A percentile compares a stretch with the other conserved stretches of the same genome.
Evolutionary conservation across 805 yeast species (phyloP).

Genomic region (Candida easanensis): DNA sequence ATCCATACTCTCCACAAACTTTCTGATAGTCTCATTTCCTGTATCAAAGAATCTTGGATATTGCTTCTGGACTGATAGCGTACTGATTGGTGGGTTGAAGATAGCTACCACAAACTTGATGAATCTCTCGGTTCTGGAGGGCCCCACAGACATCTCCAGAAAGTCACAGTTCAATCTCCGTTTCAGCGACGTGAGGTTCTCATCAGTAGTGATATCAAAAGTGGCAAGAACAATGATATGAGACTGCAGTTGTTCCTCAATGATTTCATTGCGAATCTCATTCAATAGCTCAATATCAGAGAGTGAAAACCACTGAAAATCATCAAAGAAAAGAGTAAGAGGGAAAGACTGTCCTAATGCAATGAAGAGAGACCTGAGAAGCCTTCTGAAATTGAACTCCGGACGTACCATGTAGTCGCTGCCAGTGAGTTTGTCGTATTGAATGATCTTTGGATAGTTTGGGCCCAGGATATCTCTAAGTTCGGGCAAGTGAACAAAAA

Average conservation of each 20-base stretch:
- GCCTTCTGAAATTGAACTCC: constrained; percentile 40
- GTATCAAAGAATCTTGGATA: constrained; percentile 6
- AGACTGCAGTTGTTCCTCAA: constrained; percentile 23
- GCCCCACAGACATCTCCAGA: constrained; percentile 16
- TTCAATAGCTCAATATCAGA: constrained; percentile 28
- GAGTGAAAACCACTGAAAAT: constrained; percentile 42
- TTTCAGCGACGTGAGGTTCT: constrained; percentile 16
- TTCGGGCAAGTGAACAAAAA: constrained; percentile 44
- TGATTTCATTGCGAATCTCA: constrained; percentile 27
- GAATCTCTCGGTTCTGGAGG: not conserved
- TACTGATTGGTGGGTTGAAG: constrained; percentile 1
- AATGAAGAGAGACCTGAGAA: constrained; percentile 41
- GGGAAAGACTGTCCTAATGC: constrained; percentile 39
- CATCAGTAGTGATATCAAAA: constrained; percentile 14
- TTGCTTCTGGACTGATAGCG: constrained; percentile 3
- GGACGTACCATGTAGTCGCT: constrained; percentile 27
- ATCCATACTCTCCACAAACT: not conserved
- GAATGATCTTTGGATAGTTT: constrained; percentile 32
- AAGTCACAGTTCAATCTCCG: constrained; percentile 19
- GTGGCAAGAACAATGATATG: constrained; percentile 28
- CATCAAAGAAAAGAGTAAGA: constrained; percentile 44
- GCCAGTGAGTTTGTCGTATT: constrained; percentile 13
- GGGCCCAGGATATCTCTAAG: constrained; percentile 41
- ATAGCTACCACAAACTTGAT: not conserved
- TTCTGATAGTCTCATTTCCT: not conserved